These are phyloP conservation scores for Chrysosporium queenslandicum DNA, from an alignment of 2,329 filamentous ascomycete genomes.

Conservation along the genomic window DNA sequence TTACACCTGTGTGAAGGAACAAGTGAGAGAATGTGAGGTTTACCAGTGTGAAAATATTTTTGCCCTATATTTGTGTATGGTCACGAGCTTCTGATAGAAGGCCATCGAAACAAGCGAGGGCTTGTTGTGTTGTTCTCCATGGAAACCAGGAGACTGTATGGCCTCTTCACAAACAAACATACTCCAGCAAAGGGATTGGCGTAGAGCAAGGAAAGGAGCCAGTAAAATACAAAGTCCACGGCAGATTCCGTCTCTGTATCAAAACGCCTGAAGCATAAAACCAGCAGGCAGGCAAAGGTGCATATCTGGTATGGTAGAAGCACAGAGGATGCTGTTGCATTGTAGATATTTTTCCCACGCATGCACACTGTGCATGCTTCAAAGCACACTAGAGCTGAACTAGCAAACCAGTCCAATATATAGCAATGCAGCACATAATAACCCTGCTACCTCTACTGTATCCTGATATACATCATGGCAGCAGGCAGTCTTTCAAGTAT, in stretches of 20 bases:
- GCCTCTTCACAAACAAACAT: not conserved
- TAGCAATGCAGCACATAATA: no score
- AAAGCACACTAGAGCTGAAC: no score
- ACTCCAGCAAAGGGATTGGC: not conserved
- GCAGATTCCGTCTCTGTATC: not conserved
- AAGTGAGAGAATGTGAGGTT: not conserved
- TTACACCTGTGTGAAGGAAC: not conserved
- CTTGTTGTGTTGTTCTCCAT: slow-evolving; percentile 2
- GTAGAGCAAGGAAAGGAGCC: not conserved
- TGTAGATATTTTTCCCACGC: no score
- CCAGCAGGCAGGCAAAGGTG: no score
- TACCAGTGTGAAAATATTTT: not conserved
- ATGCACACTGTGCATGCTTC: no score
- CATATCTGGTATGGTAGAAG: no score
- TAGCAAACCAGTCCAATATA: no score
- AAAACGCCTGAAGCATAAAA: not conserved
- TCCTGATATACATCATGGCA: no score
- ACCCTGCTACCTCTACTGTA: no score
- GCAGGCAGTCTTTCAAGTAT: no score
- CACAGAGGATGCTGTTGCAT: no score
- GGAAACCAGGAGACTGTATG: not conserved
- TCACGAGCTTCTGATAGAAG: not conserved
- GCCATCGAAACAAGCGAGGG: slow-evolving; percentile 3
- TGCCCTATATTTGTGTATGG: not conserved
- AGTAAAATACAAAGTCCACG: not conserved